A percentile compares a stretch with the other conserved stretches of the same genome.
These are phyloP conservation scores for Solanum piurae DNA, from an alignment of 257 asterid species.

Conservation along the genomic window DNA sequence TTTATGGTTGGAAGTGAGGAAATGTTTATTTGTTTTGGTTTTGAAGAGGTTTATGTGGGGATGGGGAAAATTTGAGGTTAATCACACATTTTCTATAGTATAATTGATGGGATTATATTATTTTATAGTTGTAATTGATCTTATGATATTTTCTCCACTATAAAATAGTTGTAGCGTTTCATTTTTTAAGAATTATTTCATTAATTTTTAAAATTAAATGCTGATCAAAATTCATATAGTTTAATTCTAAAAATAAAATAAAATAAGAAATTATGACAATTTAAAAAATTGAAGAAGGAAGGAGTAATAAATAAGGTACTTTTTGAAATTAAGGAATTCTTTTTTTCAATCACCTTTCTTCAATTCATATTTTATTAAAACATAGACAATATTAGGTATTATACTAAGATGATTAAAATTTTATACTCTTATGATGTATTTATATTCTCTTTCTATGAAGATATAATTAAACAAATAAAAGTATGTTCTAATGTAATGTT, in stretches of 20 bases:
- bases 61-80: not conserved
- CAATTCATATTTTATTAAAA: not conserved
- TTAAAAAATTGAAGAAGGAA: accelerated
- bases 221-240: not conserved
- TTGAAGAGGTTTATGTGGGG: not conserved
- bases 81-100: not conserved
- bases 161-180: too few relatives aligned
- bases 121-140: not conserved
- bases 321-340: not conserved
- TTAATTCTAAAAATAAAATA: too few relatives aligned
- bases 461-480: not conserved
- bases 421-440: not conserved
- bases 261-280: not conserved
- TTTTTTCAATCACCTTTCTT: not conserved
- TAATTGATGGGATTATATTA: not conserved
- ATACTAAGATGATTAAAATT: not conserved
- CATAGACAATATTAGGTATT: not conserved
- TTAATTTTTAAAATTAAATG: too few relatives aligned
- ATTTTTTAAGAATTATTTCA: not conserved
- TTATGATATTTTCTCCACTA: too few relatives aligned
- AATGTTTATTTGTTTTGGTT: not conserved
- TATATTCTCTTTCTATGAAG: not conserved
- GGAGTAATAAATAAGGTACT: not conserved
- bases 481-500: not conserved
- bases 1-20: not conserved